A percentile compares a stretch with the other conserved stretches of the same genome.
phyloP scores from a whole-genome alignment of 345 rosid genomes.

The Rhodomyrtus tomentosa region DNA sequence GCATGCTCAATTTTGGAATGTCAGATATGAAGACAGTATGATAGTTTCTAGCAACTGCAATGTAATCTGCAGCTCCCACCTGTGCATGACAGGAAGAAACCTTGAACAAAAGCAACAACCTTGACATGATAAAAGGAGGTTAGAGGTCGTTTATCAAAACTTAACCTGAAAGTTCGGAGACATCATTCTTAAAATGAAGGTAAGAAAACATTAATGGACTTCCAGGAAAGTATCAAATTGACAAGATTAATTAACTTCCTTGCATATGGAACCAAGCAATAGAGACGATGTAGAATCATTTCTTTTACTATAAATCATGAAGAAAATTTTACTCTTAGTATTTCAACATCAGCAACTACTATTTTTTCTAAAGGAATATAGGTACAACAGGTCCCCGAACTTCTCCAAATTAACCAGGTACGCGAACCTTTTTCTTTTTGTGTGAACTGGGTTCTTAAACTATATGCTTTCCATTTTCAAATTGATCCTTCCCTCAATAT shows the following conservation, averaged over 20 bases:
- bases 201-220: background rate
- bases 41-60: conserved; percentile 67
- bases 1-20: conserved; percentile 82
- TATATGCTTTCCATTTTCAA: background rate
- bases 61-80: conserved; percentile 94
- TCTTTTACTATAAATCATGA: background rate
- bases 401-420: background rate
- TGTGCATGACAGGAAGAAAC: conserved; percentile 5
- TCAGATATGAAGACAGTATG: conserved; percentile 76
- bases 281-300: background rate
- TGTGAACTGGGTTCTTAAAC: background rate
- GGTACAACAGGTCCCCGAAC: background rate
- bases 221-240: background rate
- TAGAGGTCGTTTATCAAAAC: background rate
- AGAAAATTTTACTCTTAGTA: background rate
- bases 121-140: background rate
- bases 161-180: background rate
- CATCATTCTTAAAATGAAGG: background rate
- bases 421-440: background rate
- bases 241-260: background rate
- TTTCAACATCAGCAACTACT: background rate
- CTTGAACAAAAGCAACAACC: background rate
- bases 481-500: background rate
- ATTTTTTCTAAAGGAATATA: background rate
- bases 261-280: background rate